A percentile compares a stretch with the other conserved stretches of the same genome.
These are phyloP conservation scores for Phlegmacium glaucopus DNA, from an alignment of 768 basidiomycete genomes.

Conservation along the genomic window DNA sequence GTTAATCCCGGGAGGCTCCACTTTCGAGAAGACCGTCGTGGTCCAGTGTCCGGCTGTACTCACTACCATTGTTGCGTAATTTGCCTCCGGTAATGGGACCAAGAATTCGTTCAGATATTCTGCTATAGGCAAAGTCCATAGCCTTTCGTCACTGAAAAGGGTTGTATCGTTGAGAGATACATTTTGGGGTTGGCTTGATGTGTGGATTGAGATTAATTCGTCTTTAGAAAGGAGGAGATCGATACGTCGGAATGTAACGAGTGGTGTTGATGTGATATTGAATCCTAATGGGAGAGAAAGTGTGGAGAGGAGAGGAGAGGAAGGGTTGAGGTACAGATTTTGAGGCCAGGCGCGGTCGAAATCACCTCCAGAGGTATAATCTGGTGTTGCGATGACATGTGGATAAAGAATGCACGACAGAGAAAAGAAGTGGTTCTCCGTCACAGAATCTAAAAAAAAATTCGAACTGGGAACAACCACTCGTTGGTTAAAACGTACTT, in stretches of 20 bases:
- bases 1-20: slow-evolving; percentile 42
- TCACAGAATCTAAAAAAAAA: slow-evolving; percentile 51
- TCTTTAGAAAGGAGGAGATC: slow-evolving; percentile 52
- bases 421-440: slow-evolving; percentile 74
- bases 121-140: slow-evolving; percentile 50
- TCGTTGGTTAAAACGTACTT: slow-evolving; percentile 9
- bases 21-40: slow-evolving; percentile 42
- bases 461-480: not conserved
- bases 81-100: slow-evolving; percentile 40
- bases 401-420: slow-evolving; percentile 64
- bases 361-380: slow-evolving; percentile 48
- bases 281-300: slow-evolving; percentile 50
- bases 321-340: slow-evolving; percentile 55
- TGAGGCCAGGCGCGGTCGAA: slow-evolving; percentile 69
- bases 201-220: slow-evolving; percentile 46
- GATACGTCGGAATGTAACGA: slow-evolving; percentile 62
- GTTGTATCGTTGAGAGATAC: slow-evolving; percentile 21
- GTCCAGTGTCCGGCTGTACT: slow-evolving; percentile 75
- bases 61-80: slow-evolving; percentile 60
- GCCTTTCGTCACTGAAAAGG: slow-evolving; percentile 54
- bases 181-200: slow-evolving; percentile 27
- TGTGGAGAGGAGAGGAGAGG: slow-evolving; percentile 43
- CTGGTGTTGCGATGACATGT: slow-evolving; percentile 63
- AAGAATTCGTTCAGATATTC: slow-evolving; percentile 54
- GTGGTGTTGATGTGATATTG: slow-evolving; percentile 53